These are phyloP conservation scores for Sphagnum tenellum DNA, from an alignment of 225 moss, liverwort and hornwort species.

Conservation along the genomic window DNA sequence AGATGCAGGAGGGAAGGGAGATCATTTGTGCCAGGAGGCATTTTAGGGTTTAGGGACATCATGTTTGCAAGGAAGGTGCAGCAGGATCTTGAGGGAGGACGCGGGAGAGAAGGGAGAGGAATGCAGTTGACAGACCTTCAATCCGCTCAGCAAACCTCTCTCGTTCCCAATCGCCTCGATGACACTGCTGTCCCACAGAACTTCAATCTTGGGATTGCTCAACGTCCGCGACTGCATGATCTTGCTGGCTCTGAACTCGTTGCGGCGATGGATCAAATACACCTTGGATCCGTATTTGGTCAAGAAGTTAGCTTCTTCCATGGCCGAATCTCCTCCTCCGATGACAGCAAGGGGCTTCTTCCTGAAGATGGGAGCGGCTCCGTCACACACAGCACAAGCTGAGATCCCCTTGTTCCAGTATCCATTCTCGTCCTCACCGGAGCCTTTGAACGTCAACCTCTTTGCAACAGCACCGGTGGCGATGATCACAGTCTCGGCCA, in stretches of 20 bases:
- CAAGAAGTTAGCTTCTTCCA: conserved; percentile 94
- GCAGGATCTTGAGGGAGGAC: too few relatives aligned
- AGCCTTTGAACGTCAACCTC: conserved; percentile 59
- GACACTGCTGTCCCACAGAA: conserved; percentile 73
- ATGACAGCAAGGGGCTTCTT: conserved; percentile 87
- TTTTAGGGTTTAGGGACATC: too few relatives aligned
- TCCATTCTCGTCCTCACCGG: conserved; percentile 51
- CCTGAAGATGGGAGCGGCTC: conserved; percentile 88
- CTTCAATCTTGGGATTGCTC: conserved; percentile 70
- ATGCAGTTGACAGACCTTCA: conserved; percentile 15
- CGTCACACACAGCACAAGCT: conserved; percentile 94
- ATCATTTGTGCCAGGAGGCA: too few relatives aligned
- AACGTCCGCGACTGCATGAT: conserved; percentile 84
- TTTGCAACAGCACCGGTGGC: conserved; percentile 95
- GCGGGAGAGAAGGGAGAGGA: too few relatives aligned
- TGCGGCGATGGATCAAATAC: conserved; percentile 72
- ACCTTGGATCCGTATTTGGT: conserved; percentile 90
- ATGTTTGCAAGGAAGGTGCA: too few relatives aligned
- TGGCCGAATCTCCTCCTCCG: conserved; percentile 91
- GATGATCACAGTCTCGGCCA: conserved; percentile 73
- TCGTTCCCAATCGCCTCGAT: conserved; percentile 67
- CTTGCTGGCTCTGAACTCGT: conserved; percentile 86
- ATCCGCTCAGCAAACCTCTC: conserved; percentile 42
- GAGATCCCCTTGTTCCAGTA: conserved; percentile 93
- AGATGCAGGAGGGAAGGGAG: too few relatives aligned